Evolutionary conservation across 805 yeast species (phyloP), one percentile per base, ranked within the genome.

Genomic region (Starmerella stellata): DNA sequence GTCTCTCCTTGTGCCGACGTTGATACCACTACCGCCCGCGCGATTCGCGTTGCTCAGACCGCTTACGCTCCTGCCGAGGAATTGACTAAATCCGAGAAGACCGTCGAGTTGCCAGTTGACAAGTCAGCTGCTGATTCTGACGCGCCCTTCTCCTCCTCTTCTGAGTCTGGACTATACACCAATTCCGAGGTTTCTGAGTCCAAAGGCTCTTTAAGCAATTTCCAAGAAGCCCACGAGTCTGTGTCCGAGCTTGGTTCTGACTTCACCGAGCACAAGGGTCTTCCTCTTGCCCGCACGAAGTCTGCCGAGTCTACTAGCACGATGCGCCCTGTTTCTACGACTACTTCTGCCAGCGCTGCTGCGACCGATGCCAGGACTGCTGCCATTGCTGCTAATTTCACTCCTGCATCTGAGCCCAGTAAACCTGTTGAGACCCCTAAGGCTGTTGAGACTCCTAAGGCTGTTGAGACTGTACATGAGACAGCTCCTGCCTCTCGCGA

Each of bases 301-400:
- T 35, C 11, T 27, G 38, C 38, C 5, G 19, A 35, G 32, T 25
- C 33, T 5, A 14, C n/a, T 11, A 8, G 33, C 33, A 7, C 25
- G n/a, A 20, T 15, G 29, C 21, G 17, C n/a, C 19, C 23, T 16
- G 17, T 5, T 15, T 8, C 7, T 5, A 7, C 15, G 19, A 13
- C 37, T 13, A 24, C 32, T 19, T 21, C 37, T 5, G 32, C 37
- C 9, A 15, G 21, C 5, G 25, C 14, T 17, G 18, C 36, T n/a
- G 40, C 41, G 14, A 39, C 41, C 20, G 43, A 42, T 15, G 29
- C 39, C 18, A 14, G 30, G 14, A 17, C 18, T 11, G 36, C 32
- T 21, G 30, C 42, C 4, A 17, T 24, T 13, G 34, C 40, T 27
- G 47, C 35, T 35, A 41, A 40, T 2, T 39, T 46, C 14, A 39